These are phyloP conservation scores for Mrakia blollopis DNA, from an alignment of 768 basidiomycete species.

Conservation along the genomic window DNA sequence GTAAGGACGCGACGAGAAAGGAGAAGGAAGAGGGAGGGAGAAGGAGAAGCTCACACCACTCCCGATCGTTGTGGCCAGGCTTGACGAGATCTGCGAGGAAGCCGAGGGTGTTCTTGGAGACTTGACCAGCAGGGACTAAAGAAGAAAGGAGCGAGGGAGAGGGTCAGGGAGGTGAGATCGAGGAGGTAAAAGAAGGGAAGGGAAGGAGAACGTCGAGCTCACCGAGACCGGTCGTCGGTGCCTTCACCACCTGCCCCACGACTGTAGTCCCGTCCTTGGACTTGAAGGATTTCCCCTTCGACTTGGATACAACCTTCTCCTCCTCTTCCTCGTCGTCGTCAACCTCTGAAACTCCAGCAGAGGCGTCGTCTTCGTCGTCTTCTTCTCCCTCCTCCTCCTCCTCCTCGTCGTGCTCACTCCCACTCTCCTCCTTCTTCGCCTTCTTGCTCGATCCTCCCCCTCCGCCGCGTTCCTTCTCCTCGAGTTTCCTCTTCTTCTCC, in stretches of 20 bases:
- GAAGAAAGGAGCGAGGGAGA: background rate
- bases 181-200: background rate
- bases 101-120: conserved; percentile 78
- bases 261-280: conserved; percentile 14
- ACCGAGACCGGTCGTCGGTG: conserved; percentile 26
- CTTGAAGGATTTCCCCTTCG: background rate
- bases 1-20: conserved; percentile 52
- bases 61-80: conserved; percentile 73
- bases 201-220: background rate
- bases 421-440: background rate
- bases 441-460: background rate
- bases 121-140: conserved; percentile 43
- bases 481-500: conserved; percentile 12
- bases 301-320: conserved; percentile 5
- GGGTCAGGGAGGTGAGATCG: background rate
- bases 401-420: conserved; percentile 2
- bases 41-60: conserved; percentile 55
- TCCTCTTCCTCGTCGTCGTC: conserved; percentile 19
- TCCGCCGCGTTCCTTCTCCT: background rate
- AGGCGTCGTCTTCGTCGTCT: background rate
- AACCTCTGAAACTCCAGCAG: background rate
- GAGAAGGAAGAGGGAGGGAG: background rate
- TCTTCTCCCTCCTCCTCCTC: background rate
- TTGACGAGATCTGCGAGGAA: conserved; percentile 67
- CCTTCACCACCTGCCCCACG: conserved; percentile 12